A percentile compares a stretch with the other conserved stretches of the same genome.
phyloP scores from a whole-genome alignment of 495 filamentous ascomycete species.

The Aspergillus incahuasiensis region DNA sequence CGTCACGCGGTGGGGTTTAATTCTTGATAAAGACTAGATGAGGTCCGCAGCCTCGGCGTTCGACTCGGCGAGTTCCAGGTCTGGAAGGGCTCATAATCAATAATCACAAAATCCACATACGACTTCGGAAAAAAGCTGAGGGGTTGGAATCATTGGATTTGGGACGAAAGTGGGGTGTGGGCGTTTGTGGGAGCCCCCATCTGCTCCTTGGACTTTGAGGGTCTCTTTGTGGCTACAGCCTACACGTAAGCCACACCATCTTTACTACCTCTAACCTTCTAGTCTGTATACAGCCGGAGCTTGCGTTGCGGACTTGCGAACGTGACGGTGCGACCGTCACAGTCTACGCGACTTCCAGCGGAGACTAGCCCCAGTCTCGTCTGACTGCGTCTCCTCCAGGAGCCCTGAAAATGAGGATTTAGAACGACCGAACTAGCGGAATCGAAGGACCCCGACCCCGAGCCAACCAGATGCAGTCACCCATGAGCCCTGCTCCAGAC shows the following conservation, averaged over 20 bases:
- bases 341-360: background rate
- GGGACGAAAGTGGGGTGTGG: background rate
- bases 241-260: slow-evolving; percentile 14
- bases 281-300: background rate
- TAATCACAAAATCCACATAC: background rate
- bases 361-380: background rate
- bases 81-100: background rate
- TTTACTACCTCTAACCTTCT: background rate
- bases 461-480: slow-evolving; percentile 9
- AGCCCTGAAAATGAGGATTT: background rate
- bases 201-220: background rate
- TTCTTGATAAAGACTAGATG: slow-evolving; percentile 1
- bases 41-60: background rate
- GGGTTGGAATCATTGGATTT: background rate
- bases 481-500: background rate
- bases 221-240: slow-evolving; percentile 1
- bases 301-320: background rate
- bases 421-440: background rate
- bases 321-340: background rate
- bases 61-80: background rate
- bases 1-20: slow-evolving; percentile 22
- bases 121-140: background rate
- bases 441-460: background rate
- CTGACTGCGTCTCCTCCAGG: no score
- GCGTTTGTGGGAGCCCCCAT: background rate